phyloP scores from a whole-genome alignment of 106 monocot species.

The Amphibolis antarctica region DNA sequence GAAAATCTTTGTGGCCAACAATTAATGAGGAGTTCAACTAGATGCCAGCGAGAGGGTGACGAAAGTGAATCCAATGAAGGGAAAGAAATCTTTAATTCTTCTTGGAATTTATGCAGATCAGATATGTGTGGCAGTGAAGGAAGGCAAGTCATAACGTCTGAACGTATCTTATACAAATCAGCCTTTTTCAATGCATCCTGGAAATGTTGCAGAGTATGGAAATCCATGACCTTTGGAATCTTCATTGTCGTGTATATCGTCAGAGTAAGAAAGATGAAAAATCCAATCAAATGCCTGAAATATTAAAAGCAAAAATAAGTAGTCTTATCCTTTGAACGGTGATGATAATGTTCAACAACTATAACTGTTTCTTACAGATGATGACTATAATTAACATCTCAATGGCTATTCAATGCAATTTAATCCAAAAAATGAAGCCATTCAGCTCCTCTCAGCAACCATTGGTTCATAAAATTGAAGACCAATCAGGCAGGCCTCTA shows the following conservation, averaged over 20 bases:
- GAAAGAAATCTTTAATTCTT: constrained; percentile 57
- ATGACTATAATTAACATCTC: no score
- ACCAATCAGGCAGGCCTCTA: no score
- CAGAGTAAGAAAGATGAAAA: constrained; percentile 84
- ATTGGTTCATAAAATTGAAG: no score
- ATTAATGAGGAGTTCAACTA: constrained; percentile 52
- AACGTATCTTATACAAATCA: constrained; percentile 59
- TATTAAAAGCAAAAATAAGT: not conserved
- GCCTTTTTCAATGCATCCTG: constrained; percentile 44
- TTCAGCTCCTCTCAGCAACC: no score
- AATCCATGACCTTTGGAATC: constrained; percentile 67
- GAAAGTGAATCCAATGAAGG: constrained; percentile 41
- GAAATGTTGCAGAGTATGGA: constrained; percentile 51
- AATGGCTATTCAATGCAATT: no score
- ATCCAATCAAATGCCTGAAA: constrained; percentile 92
- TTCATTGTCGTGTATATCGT: constrained; percentile 85
- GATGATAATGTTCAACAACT: no score
- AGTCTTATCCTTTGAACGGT: not conserved
- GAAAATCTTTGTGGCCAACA: constrained; percentile 49
- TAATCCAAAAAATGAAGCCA: no score
- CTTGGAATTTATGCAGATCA: constrained; percentile 49
- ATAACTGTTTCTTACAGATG: no score
- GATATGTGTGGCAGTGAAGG: constrained; percentile 64
- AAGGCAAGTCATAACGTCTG: constrained; percentile 56
- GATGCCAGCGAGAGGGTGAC: constrained; percentile 49